Conservation (phyloP, 164 flowering plant species). For the Umbilicus rupestris region DNA sequence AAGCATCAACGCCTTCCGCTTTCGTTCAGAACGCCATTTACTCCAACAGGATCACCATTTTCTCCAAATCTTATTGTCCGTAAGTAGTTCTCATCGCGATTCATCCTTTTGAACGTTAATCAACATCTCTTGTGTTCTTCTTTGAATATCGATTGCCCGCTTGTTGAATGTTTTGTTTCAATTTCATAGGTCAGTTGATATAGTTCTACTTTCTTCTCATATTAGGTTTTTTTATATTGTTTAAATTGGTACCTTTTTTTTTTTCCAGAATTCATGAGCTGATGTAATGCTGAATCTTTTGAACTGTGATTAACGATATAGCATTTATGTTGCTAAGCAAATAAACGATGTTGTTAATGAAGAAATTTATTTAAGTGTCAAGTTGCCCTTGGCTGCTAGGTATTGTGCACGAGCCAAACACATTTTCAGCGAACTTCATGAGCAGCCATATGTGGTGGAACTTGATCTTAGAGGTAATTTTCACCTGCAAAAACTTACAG, state of each 20-base stretch:
- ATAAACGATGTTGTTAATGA: no score
- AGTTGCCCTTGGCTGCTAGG: constrained; percentile 25
- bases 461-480: constrained; percentile 80
- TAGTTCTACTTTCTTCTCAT: no score
- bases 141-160: no score
- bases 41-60: constrained; percentile 79
- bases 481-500: not conserved
- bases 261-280: no score
- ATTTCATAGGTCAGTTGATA: no score
- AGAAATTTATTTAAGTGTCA: not conserved
- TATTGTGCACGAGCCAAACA: constrained; percentile 72
- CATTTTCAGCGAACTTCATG: constrained; percentile 50
- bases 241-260: no score
- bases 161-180: no score
- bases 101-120: not conserved
- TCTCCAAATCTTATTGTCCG: constrained; percentile 99
- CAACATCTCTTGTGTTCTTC: not conserved
- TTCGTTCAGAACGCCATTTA: constrained; percentile 68
- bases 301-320: no score
- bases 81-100: constrained; percentile 15
- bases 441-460: constrained; percentile 77
- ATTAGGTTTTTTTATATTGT: no score
- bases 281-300: no score
- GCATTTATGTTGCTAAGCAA: no score
- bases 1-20: constrained; percentile 60